Percentiles rank a stretch among this genome's conserved stretches.
Conservation (phyloP, 23 red algal species). For the Gracilaria gracilis region DNA sequence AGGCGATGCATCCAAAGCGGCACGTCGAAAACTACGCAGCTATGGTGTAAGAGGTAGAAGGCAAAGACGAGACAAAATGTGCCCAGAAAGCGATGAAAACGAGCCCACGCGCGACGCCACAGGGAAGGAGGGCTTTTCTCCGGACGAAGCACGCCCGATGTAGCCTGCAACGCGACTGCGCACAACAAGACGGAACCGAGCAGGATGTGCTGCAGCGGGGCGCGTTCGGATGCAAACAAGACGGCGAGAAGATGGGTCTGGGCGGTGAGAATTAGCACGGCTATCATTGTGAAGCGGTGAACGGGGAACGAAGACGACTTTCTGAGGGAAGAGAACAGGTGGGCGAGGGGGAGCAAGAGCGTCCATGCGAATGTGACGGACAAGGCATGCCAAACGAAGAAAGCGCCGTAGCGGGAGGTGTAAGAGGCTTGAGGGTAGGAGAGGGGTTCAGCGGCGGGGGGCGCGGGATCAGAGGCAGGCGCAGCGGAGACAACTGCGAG, state of each 20-base stretch:
- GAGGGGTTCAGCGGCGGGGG: background rate
- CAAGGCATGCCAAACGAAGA: slow-evolving; percentile 48
- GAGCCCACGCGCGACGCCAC: slow-evolving; percentile 27
- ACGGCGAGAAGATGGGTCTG: slow-evolving; percentile 41
- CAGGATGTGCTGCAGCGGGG: slow-evolving; percentile 28
- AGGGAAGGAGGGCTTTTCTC: background rate
- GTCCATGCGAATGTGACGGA: slow-evolving; percentile 50
- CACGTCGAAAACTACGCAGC: slow-evolving; percentile 35
- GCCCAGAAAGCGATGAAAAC: slow-evolving; percentile 43
- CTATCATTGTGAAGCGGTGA: slow-evolving; percentile 52
- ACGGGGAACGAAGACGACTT: background rate
- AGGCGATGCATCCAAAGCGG: background rate
- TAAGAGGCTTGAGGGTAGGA: background rate
- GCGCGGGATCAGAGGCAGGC: background rate
- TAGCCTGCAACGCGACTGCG: slow-evolving; percentile 33
- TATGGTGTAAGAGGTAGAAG: slow-evolving; percentile 45
- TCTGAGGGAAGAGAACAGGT: slow-evolving; percentile 21
- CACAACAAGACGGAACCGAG: slow-evolving; percentile 17
- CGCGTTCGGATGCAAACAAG: slow-evolving; percentile 2
- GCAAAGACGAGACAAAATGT: slow-evolving; percentile 11
- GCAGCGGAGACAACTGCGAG: background rate
- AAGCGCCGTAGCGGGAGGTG: slow-evolving; percentile 13
- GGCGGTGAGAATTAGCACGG: slow-evolving; percentile 23
- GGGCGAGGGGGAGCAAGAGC: slow-evolving; percentile 34
- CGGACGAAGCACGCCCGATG: slow-evolving; percentile 33